These are phyloP conservation scores for Lodderomyces parapsilosis DNA, from an alignment of 1,139 yeast genomes.

Conservation along the genomic window DNA sequence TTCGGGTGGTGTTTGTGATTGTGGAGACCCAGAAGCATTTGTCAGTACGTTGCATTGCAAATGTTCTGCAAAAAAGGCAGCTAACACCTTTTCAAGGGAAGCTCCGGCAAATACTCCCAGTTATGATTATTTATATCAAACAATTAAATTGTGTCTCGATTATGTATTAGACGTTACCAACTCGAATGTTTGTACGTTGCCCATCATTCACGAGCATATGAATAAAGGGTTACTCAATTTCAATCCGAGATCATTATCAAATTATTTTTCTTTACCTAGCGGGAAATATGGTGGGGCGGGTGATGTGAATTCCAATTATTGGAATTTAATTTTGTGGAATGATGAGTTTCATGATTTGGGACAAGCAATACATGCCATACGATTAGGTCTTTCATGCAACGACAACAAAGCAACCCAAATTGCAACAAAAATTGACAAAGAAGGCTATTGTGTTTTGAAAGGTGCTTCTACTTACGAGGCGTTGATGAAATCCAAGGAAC, in stretches of 20 bases:
- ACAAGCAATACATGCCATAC: constrained; percentile 43
- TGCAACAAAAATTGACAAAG: constrained; percentile 34
- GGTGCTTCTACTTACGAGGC: constrained; percentile 18
- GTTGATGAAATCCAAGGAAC: constrained; percentile 25
- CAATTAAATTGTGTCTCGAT: constrained; percentile 43
- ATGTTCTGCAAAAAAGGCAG: constrained; percentile 19
- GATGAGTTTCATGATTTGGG: constrained; percentile 67
- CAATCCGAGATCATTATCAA: constrained; percentile 26
- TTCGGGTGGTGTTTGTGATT: constrained; percentile 76
- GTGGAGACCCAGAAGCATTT: constrained; percentile 91
- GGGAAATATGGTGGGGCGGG: constrained; percentile 28
- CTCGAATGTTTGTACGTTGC: constrained; percentile 34
- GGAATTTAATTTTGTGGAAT: constrained; percentile 63
- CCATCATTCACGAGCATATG: constrained; percentile 30
- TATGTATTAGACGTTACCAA: constrained; percentile 49
- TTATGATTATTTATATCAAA: constrained; percentile 20
- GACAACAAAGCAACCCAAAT: constrained; percentile 27
- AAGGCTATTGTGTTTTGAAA: constrained; percentile 31
- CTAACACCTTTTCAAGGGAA: constrained; percentile 9
- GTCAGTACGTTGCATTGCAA: constrained; percentile 52
- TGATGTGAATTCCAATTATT: constrained; percentile 30
- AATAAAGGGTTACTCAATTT: constrained; percentile 20
- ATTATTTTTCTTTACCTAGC: constrained; percentile 28
- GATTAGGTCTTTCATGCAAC: constrained; percentile 30
- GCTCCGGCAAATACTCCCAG: constrained; percentile 3